Conservation (phyloP, 768 basidiomycete genomes). For the Rhodosporidiobolus odoratus region DNA sequence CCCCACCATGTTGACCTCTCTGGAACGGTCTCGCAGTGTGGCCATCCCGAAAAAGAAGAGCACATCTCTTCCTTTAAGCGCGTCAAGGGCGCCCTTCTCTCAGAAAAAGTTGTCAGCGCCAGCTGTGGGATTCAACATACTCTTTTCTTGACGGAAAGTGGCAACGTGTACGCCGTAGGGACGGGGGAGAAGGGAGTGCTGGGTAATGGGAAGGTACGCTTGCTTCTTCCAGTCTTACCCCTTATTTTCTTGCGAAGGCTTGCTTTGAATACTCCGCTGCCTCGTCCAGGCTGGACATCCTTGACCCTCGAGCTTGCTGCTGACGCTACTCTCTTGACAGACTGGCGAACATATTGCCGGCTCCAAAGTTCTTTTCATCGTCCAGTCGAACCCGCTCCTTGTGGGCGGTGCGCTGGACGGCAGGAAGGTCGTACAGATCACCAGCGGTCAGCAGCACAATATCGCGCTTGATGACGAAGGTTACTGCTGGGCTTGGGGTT, state of each 20-base stretch:
- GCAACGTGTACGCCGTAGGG: slow-evolving; percentile 75
- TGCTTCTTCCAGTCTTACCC: background rate
- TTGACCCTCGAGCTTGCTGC: too few relatives aligned
- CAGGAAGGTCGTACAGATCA: slow-evolving; percentile 72
- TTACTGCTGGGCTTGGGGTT: slow-evolving; percentile 77
- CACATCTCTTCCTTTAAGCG: slow-evolving; percentile 64
- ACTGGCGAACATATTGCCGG: slow-evolving; percentile 36
- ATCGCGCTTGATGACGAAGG: slow-evolving; percentile 69
- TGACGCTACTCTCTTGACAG: background rate
- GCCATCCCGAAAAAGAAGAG: slow-evolving; percentile 57
- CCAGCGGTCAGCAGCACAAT: slow-evolving; percentile 81
- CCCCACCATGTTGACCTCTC: background rate
- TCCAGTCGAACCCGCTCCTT: slow-evolving; percentile 53
- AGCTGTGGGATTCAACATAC: slow-evolving; percentile 81
- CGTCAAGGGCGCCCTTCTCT: slow-evolving; percentile 57
- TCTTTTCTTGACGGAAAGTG: slow-evolving; percentile 71
- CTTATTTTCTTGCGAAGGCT: too few relatives aligned
- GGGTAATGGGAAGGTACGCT: slow-evolving; percentile 84
- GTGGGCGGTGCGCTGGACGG: slow-evolving; percentile 66
- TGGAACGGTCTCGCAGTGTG: slow-evolving; percentile 56
- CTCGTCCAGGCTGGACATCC: too few relatives aligned
- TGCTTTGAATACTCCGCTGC: too few relatives aligned
- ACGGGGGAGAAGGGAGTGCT: slow-evolving; percentile 89
- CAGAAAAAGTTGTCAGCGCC: slow-evolving; percentile 63
- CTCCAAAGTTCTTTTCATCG: slow-evolving; percentile 22